Base-by-base conservation (phyloP, 805 yeast genomes). In the Diddensiella santjacobensis region DNA sequence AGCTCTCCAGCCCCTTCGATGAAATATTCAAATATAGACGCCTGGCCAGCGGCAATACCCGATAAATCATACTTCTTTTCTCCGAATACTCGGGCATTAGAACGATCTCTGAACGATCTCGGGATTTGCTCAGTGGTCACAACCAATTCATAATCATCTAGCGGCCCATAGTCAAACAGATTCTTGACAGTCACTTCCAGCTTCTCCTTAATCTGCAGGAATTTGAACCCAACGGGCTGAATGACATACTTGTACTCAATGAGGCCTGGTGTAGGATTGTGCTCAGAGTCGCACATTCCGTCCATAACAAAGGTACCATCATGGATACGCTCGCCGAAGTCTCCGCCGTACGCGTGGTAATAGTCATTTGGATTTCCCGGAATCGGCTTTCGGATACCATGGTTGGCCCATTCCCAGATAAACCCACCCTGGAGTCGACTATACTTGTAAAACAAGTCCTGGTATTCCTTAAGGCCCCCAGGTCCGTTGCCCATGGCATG, bases 401-500 rank as follows among this genome's bases (percentile, higher is more conserved):
- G 72, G 49, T 67, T 67, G 10, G 66, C 66, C 72, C 72, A 68
- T 51, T 68, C 72, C 72, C 72, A 68, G 5, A 68, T 56, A 51
- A 66, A 68, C 6, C 72, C 72, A 18, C 72, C 72, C 48, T 64
- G 70, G 5, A 67, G 42, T 15, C 59, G 46, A 1, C 56, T 58
- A 43, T 63, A 48, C 43, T 64, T 58, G 24, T 64, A 56, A 51
- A 68, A 66, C 29, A 60, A 42, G 10, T 67, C 68, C 52, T 60
- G 61, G 43, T 68, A 68, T 40, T 67, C 69, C 42, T 56, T 52
- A 33, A 66, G 33, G 6, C 58, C 59, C 1, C 72, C 72, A 6
- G 71, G 71, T 0, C 70, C 70, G 47, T 66, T 68, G 3, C 72
- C 72, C 71, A 68, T 66, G 6, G 71, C 69, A 51, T 68, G 71